Base-by-base conservation (phyloP, 2,329 filamentous ascomycete genomes). In the Fusarium poae region DNA sequence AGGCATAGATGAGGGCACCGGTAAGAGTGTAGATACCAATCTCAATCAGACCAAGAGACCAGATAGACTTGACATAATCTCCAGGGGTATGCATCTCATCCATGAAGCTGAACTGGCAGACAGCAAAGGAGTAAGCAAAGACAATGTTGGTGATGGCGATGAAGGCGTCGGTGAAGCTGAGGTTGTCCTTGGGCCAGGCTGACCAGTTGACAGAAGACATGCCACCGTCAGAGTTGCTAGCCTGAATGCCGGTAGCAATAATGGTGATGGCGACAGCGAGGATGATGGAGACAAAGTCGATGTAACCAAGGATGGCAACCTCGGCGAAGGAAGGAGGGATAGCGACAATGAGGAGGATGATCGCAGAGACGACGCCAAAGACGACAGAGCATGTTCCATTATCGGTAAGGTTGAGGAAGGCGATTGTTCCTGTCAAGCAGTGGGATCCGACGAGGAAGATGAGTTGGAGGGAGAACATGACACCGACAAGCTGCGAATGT, bases 371-470 rank as follows among this genome's bases (percentile, higher is more conserved):
- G 44, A 83, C 78, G 30, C 79, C 79, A 63, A 84, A 85, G 51
- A 82, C 78, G 45, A 84, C 72, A 21, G 81, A 81, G 77, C 83
- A 85, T 18, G 77, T 73, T 48, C 76, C 86, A 65, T 90, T 84
- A 5, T 85, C 77, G 6, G 88, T 89, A 52, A 92, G 81, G 51
- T 84, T 88, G 71, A 89, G 89, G 78, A 92, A 86, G 69, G 90
- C 90, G 72, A 92, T 89, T 32, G 85, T 85, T 68, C 92, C 92
- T 0, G 89, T 91, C 65, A 92, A 80, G 52, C 91, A 82, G 78
- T 93, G 91, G n/a, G 89, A 91, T 34, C 86, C 89, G 78, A 91
- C 89, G 71, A 91, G 85, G 79, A 93, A 91, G 57, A 90, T 79
- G 39, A 92, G 81, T 77, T 92, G 88, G 20, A 92, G 77, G 12